phyloP scores from a whole-genome alignment of 352 stramenopile species.

The Blastocystis sp. region DNA sequence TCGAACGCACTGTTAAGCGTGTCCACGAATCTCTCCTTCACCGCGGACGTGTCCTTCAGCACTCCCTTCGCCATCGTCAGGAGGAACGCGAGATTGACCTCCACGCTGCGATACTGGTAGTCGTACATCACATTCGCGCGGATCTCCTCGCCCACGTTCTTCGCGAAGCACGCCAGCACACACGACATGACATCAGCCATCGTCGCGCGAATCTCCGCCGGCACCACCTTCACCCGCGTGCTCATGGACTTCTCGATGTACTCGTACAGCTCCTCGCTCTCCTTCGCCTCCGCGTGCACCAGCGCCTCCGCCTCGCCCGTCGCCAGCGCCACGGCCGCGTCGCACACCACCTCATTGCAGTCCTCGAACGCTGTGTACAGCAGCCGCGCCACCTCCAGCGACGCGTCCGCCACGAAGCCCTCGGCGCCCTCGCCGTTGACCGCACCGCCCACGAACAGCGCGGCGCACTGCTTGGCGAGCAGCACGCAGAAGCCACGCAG shows the following conservation, averaged over 20 bases:
- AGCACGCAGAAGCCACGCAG: conserved; percentile 13
- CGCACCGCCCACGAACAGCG: neutral
- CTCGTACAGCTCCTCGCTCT: conserved; percentile 7
- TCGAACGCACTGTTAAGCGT: conserved; percentile 3
- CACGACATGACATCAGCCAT: neutral
- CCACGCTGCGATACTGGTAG: conserved; percentile 18
- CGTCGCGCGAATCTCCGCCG: neutral
- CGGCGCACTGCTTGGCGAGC: neutral
- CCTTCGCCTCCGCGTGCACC: neutral
- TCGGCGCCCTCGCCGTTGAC: neutral
- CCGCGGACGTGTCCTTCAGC: neutral
- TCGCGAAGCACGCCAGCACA: conserved; percentile 1
- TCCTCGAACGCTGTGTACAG: conserved; percentile 17
- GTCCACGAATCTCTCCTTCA: neutral
- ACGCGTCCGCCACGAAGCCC: neutral
- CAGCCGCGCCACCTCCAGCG: neutral
- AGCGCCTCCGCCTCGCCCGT: neutral
- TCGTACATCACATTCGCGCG: conserved; percentile 25
- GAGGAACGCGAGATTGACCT: conserved; percentile 33
- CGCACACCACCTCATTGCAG: neutral
- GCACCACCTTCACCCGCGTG: neutral
- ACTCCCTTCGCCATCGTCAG: conserved; percentile 24
- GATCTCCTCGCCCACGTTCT: conserved; percentile 34
- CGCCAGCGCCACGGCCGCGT: neutral
- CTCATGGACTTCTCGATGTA: conserved; percentile 32